Evolutionary conservation across 179 eudicot species (phyloP), one percentile per base, ranked within the genome.

Genomic region (Beta corolliflora): DNA sequence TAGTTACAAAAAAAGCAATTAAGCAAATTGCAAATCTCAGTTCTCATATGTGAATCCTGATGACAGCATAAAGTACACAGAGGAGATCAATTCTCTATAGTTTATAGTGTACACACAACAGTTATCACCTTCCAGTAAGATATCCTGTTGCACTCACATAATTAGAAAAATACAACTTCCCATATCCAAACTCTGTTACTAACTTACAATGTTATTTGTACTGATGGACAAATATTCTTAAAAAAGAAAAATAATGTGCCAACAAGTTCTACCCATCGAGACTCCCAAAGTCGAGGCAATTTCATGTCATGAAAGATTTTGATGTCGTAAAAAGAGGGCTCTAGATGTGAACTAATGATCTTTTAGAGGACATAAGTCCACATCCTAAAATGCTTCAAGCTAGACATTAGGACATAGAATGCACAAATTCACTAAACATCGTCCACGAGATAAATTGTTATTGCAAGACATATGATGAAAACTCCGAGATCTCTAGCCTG

Each of bases 391-490:
- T 19, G 9, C 67, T 68, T 36, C 23, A 8, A 9, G 11, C 71
- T 9, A 12, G 18, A 15, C 3, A 65, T 9, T 4, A 64, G 36
- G 16, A 45, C 31, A 29, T 75, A 13, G 14, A 58, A 50, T 3
- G 11, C 5, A 12, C n/a, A n/a, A 52, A 41, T 56, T 52, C 18
- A 67, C 5, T 11, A 25, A 14, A 78, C 41, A 56, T 5, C 11
- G 45, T n/a, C 66, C 56, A 79, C 14, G 11, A 53, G 36, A 58
- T 79, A 21, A 79, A 19, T 56, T 79, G 48, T 21, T 23, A 56
- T 80, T 46, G 21, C 71, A 61, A 36, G 25, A 50, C 45, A 71
- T 55, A 46, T n/a, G 18, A 9, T 25, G 19, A 45, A n/a, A 56
- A 31, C 50, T 18, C 4, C 53, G 14, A 44, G 31, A 44, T n/a